phyloP scores from a whole-genome alignment of 2,329 filamentous ascomycete species.

The Exophiala calicioides region DNA sequence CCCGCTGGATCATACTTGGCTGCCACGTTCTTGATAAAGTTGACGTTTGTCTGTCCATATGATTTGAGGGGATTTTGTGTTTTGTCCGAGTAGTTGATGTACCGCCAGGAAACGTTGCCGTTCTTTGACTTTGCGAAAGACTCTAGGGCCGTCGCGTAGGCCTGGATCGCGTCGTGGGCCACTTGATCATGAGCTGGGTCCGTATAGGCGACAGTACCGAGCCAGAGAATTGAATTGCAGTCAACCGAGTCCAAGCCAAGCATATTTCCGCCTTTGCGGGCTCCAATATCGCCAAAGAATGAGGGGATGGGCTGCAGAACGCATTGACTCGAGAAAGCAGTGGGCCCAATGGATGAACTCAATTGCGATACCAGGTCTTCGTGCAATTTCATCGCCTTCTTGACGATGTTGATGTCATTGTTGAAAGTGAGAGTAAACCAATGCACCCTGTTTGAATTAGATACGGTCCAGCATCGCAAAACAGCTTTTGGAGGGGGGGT shows the following conservation, averaged over 20 bases:
- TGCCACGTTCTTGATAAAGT: constrained; percentile 25
- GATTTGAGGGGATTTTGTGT: constrained; percentile 27
- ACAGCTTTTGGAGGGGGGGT: neutral
- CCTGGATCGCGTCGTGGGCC: neutral
- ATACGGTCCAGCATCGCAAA: neutral
- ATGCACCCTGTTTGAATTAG: constrained; percentile 15
- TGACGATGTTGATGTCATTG: constrained; percentile 27
- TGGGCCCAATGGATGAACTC: constrained; percentile 18
- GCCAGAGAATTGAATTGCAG: constrained; percentile 39
- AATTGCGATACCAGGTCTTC: constrained; percentile 21
- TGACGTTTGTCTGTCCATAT: constrained; percentile 29
- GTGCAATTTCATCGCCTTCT: constrained; percentile 22
- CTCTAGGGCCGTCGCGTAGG: neutral
- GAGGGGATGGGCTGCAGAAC: constrained; percentile 47
- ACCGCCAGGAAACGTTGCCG: constrained; percentile 8
- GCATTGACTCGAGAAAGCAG: constrained; percentile 30
- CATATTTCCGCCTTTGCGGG: constrained; percentile 40
- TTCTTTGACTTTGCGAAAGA: neutral
- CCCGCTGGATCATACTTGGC: constrained; percentile 27
- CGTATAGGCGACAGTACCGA: neutral
- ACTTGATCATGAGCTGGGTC: neutral
- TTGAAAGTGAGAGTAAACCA: constrained; percentile 31
- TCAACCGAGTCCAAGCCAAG: constrained; percentile 39
- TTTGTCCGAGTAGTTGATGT: constrained; percentile 32
- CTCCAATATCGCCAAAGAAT: constrained; percentile 38